Evolutionary conservation across 305 asterid species (phyloP), one percentile per base, ranked within the genome.

Genomic region (Fraxinus baroniana): DNA sequence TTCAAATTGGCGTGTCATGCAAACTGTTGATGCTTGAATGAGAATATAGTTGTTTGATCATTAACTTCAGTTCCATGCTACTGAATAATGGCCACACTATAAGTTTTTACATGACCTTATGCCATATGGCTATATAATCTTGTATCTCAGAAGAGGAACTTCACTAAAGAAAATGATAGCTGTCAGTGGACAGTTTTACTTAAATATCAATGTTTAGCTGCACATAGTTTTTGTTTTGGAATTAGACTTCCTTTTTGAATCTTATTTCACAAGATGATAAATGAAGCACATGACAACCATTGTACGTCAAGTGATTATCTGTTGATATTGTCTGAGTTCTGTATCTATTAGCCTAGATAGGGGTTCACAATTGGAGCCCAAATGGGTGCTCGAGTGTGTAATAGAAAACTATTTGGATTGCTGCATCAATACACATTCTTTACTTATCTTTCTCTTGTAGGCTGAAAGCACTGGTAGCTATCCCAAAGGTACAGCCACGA

Each of bases 401-500:
- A 76, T 60, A 35, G 77, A 26, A 17, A 81, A n/a, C 26, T 78
- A 46, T 49, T 78, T 64, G n/a, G 10, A 0, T 49, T 7, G 26
- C 35, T 22, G 73, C 33, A 6, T 68, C 15, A 4, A 1, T 4
- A 12, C 22, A 30, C 75, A 70, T 39, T 78, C 33, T 57, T 77
- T 55, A 78, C 80, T 66, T 36, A 68, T 86, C 80, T 73, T 46
- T 3, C 46, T 84, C 79, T 30, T 90, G 86, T 90, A 95, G 99
- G 99, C 89, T 94, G 81, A 95, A 94, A 88, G 95, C 94, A 24
- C 88, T 94, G 84, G 85, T 95, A 80, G 94, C 97, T 72, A 91
- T 95, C 66, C 98, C 99, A 33, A 95, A 95, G 90, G 97, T 95
- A 83, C 99, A 95, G 84, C 99, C 99, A 55, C 93, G 98, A 83